These are phyloP conservation scores for Jasminum sambac DNA, from an alignment of 257 asterid genomes.

Conservation along the genomic window DNA sequence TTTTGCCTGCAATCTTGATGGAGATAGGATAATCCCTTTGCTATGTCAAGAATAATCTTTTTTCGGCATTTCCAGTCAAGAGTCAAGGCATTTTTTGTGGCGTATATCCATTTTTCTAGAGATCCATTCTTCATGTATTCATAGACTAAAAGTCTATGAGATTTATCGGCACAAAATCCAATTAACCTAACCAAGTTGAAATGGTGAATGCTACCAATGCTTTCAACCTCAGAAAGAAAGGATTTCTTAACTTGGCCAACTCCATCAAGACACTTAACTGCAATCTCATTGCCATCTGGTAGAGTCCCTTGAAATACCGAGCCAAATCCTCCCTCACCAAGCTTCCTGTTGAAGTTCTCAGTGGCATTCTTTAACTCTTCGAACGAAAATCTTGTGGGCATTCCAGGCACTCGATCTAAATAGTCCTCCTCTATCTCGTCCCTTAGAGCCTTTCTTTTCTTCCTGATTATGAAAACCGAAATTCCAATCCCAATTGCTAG, in stretches of 20 bases:
- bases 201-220: conserved; percentile 34
- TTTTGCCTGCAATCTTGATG: no score
- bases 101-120: conserved; percentile 28
- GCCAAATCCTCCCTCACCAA: conserved; percentile 38
- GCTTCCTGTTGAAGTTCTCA: conserved; percentile 4
- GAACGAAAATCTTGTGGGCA: conserved; percentile 31
- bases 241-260: conserved; percentile 28
- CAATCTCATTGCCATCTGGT: conserved; percentile 24
- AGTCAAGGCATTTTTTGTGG: not conserved
- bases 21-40: no score
- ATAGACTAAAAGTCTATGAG: not conserved
- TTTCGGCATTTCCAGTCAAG: conserved; percentile 31
- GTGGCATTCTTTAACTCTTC: conserved; percentile 24
- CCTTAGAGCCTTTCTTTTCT: not conserved
- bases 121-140: no score
- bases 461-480: conserved; percentile 10
- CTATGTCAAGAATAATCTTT: conserved; percentile 26
- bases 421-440: conserved; percentile 26
- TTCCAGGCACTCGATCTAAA: conserved; percentile 31
- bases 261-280: conserved; percentile 12
- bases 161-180: no score
- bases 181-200: conserved; percentile 27
- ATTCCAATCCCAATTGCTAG: conserved; percentile 8
- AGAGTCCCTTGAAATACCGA: conserved; percentile 32
- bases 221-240: conserved; percentile 37